Conservation (phyloP, 148 eudicot genomes). For the Diospyros lotus region DNA sequence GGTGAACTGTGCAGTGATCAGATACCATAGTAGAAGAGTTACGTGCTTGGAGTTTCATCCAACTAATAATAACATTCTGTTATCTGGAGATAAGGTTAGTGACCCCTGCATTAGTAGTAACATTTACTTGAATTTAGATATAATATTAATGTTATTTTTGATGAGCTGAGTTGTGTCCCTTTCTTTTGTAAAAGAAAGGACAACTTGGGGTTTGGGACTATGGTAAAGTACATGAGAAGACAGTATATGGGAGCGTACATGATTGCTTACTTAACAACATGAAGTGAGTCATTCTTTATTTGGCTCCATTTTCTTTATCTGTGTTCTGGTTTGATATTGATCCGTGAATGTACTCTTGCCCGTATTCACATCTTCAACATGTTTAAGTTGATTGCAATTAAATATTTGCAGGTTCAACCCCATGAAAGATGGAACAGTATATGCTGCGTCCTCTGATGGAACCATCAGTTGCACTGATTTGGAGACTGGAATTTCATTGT, state of each 20-base stretch:
- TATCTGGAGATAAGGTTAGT: slow-evolving; percentile 96
- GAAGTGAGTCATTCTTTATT: slow-evolving; percentile 53
- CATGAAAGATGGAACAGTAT: slow-evolving; percentile 69
- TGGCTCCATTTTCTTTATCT: background rate
- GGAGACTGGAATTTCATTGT: slow-evolving; percentile 79
- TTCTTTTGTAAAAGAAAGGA: slow-evolving; percentile 59
- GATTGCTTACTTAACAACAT: slow-evolving; percentile 77
- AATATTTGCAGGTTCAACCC: slow-evolving; percentile 59
- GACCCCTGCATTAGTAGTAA: background rate
- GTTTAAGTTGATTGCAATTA: slow-evolving; percentile 3
- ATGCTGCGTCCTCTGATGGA: slow-evolving; percentile 95
- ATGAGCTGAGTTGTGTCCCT: background rate
- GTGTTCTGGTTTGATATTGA: background rate
- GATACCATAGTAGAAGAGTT: slow-evolving; percentile 89
- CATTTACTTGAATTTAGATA: background rate
- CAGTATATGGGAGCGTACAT: slow-evolving; percentile 80
- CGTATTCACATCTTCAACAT: background rate
- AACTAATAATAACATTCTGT: slow-evolving; percentile 62
- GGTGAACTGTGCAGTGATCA: slow-evolving; percentile 79
- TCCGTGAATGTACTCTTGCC: background rate
- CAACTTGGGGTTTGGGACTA: slow-evolving; percentile 99
- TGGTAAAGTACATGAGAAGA: slow-evolving; percentile 74
- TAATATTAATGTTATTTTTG: background rate
- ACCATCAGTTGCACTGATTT: slow-evolving; percentile 83
- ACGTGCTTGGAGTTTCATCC: slow-evolving; percentile 99